Evolutionary conservation across 1,284 basidiomycete species (phyloP).

Genomic region (Boletus sp.): DNA sequence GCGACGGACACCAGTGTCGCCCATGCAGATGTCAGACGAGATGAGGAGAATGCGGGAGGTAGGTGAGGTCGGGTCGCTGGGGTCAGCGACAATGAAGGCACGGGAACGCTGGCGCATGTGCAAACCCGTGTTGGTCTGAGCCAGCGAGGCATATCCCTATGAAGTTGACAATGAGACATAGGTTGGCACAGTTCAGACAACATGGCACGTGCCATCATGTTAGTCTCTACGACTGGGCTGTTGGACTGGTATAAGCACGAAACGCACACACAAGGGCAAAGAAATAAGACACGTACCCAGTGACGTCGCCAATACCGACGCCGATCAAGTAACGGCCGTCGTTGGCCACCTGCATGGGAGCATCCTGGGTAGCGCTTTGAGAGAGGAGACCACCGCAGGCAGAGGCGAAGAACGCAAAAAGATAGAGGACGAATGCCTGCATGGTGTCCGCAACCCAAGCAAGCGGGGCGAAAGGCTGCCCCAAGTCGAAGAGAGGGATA

Average conservation of each 20-base stretch:
- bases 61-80: slow-evolving; percentile 32
- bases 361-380: not conserved
- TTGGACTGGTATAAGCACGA: slow-evolving; percentile 1
- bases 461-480: slow-evolving; percentile 15
- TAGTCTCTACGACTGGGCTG: slow-evolving; percentile 73
- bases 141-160: slow-evolving; percentile 68
- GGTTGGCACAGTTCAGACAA: not conserved
- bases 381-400: not conserved
- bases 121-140: slow-evolving; percentile 72
- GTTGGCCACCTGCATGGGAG: not conserved
- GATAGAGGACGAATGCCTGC: slow-evolving; percentile 18
- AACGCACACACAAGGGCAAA: not conserved
- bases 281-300: slow-evolving; percentile 46
- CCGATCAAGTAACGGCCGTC: slow-evolving; percentile 27
- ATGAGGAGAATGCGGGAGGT: slow-evolving; percentile 68
- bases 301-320: slow-evolving; percentile 69
- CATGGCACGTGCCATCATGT: slow-evolving; percentile 58
- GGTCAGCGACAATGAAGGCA: slow-evolving; percentile 70
- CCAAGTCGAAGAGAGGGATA: slow-evolving; percentile 19
- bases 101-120: slow-evolving; percentile 78
- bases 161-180: slow-evolving; percentile 1
- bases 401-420: slow-evolving; percentile 15
- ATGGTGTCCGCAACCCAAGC: slow-evolving; percentile 17
- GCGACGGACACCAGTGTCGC: slow-evolving; percentile 73
- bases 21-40: slow-evolving; percentile 78